A percentile compares a stretch with the other conserved stretches of the same genome.
phyloP scores from a whole-genome alignment of 179 eudicot species.

The Heliamphora pulchella region DNA sequence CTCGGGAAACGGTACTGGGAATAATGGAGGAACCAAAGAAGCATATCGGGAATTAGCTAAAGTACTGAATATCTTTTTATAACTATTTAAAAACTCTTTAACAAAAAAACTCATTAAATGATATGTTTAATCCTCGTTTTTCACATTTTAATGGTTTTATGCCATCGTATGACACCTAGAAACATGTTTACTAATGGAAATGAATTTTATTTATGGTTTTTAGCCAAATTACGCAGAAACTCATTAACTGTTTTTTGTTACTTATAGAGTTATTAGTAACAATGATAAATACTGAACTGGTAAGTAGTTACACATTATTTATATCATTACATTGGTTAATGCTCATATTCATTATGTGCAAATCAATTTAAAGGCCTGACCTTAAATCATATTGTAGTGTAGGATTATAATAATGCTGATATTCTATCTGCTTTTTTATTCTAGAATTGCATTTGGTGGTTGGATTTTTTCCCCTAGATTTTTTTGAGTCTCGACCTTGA shows the following conservation, averaged over 20 bases:
- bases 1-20: background rate
- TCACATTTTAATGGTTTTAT: slow-evolving; percentile 1
- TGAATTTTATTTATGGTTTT: background rate
- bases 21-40: background rate
- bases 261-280: background rate
- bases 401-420: background rate
- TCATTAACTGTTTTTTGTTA: background rate
- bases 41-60: background rate
- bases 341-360: background rate
- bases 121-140: background rate
- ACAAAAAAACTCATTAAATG: background rate
- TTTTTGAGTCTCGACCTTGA: no score
- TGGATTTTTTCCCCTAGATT: background rate
- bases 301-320: background rate
- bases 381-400: background rate
- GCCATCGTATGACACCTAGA: slow-evolving; percentile 2
- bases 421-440: background rate
- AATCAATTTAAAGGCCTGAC: background rate
- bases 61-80: background rate
- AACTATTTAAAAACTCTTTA: background rate
- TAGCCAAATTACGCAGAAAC: background rate
- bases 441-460: slow-evolving; percentile 6
- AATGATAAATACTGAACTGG: background rate
- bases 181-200: slow-evolving; percentile 3
- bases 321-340: background rate